Evolutionary conservation across 257 asterid species (phyloP), one percentile per base, ranked within the genome.

Genomic region (Nicotiana tabacum): DNA sequence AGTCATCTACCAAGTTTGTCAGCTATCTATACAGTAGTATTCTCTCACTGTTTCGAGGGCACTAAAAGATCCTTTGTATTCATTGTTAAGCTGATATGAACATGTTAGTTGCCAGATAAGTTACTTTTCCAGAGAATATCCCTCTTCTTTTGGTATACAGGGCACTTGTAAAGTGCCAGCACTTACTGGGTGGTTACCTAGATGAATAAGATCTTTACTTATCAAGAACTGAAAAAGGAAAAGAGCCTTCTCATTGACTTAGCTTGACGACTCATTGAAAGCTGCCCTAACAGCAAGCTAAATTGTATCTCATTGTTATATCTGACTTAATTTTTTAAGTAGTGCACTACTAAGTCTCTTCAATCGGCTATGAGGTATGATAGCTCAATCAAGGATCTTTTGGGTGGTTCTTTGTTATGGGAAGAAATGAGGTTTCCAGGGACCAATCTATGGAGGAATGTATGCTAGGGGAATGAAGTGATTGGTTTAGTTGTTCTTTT

Each of bases 141-240:
- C 21, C 79, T 39, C 79, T 72, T 57, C 61, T 72, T 46, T 48
- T 72, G 39, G 79, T 72, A 3, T 24, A 72, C 79, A 72, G 58
- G 39, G 24, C 39, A 30, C 58, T 70, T 43, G 32, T 70, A 21
- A 70, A 21, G 24, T 21, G 79, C 24, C 60, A 72, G 39, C 61
- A 72, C 79, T 43, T 43, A 46, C 79, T 70, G 48, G 48, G 37
- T 72, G 37, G 18, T 65, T 5, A 29, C 43, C 69, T 29, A 13
- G 43, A 65, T 15, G 43, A 65, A 29, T 46, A 72, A 72, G 78
- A 46, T 9, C 61, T 30, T 72, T 27, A 24, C 61, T 72, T 72
- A 13, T 46, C 61, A 72, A 72, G 79, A 72, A 72, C 39, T 12
- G 3, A 48, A 72, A 72, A 24, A 24, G 5, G 9, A 46, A 43